Evolutionary conservation across 2,329 filamentous ascomycete species (phyloP), one percentile per base, ranked within the genome.

Genomic region (Lasiodiplodia theobromae): DNA sequence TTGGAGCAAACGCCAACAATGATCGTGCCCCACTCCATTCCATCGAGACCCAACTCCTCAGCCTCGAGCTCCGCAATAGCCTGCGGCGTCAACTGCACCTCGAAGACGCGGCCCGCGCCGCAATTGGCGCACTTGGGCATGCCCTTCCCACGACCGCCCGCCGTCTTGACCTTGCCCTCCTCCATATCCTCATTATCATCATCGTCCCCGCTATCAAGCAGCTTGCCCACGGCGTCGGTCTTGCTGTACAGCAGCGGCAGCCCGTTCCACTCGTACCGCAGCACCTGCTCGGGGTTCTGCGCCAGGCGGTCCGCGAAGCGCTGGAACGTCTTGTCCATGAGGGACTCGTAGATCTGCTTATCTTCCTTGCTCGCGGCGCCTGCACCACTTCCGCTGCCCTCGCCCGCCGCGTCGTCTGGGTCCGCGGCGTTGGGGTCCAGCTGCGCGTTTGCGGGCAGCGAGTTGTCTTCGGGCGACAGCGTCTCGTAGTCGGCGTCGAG

Each of bases 1-100:
- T 82, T 87, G 72, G 86, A 88, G 78, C 96, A 99, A 8, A 96
- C 93, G 0, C 89, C 94, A 47, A 98, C 84, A 69, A 99, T 88
- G 10, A 99, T 87, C 0, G 94, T 98, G 0, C 95, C 95, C 96
- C 96, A 99, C 75, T 99, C 96, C 96, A 99, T 99, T 0, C 94
- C 96, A 64, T 83, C 97, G 86, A 82, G 81, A 72, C 71, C 82
- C 83, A 80, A 82, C 78, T 94, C 92, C 11, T 88, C 87, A 2
- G 87, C 89, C 83, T 98, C 96, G 66, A 98, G 83, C 83, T 96
- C 92, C 37, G 89, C 88, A 74, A 99, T 99, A 3, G 94, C 91
- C 77, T 97, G 92, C 51, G 96, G 96, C 72, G 91, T 94, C 72
- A 99, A 83, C 84, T 99, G 96, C 69, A 97, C 85, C 84, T 99